Conservation (phyloP, 2,329 filamentous ascomycete species). For the Botrytis byssoidea region DNA sequence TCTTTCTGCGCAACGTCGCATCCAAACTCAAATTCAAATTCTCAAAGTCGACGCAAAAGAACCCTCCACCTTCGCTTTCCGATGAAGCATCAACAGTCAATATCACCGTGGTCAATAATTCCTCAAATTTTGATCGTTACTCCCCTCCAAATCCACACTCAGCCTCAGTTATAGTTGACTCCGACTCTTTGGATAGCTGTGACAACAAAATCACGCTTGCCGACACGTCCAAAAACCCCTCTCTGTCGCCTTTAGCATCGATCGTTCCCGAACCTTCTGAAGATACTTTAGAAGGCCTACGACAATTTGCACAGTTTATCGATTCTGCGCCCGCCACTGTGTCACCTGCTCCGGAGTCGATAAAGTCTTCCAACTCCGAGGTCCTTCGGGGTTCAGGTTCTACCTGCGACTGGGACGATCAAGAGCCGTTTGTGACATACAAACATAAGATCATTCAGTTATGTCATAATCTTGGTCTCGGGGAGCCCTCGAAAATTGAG, state of each 20-base stretch:
- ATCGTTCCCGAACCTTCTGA: neutral
- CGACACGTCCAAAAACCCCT: neutral
- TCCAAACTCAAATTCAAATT: neutral
- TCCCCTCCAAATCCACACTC: neutral
- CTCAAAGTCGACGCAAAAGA: neutral
- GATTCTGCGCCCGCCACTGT: neutral
- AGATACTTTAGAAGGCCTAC: neutral
- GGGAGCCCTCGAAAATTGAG: constrained; percentile 23
- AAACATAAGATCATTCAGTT: constrained; percentile 26
- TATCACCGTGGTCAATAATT: neutral
- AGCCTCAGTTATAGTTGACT: neutral
- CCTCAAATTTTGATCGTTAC: neutral
- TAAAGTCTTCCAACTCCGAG: neutral
- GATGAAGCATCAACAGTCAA: neutral
- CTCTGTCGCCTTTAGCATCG: neutral
- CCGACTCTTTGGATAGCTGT: neutral
- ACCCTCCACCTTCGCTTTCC: neutral
- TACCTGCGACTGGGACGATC: neutral
- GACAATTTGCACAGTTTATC: neutral
- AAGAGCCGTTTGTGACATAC: constrained; percentile 26
- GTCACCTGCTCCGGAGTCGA: neutral
- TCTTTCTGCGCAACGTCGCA: neutral
- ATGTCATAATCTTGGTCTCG: constrained; percentile 26
- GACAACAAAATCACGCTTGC: neutral
- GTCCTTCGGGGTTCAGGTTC: neutral